These are phyloP conservation scores for Geotrichum siamense DNA, from an alignment of 1,139 yeast species.

Conservation along the genomic window DNA sequence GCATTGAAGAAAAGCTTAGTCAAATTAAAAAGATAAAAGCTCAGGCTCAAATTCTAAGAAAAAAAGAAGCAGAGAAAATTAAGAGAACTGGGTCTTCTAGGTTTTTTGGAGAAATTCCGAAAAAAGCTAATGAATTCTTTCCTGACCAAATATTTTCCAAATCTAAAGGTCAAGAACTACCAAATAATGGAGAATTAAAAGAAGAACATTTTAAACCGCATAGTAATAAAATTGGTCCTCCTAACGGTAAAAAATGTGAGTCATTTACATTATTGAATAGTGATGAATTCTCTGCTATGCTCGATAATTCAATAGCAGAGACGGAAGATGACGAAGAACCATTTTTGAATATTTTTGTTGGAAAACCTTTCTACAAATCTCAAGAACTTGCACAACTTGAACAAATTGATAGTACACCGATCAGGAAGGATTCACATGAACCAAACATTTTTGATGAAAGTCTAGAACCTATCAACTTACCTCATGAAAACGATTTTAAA, in stretches of 20 bases:
- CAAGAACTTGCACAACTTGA: conserved; percentile 3
- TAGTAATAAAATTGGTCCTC: too few species aligned
- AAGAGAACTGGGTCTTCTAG: too few species aligned
- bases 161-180: too few species aligned
- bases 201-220: background rate
- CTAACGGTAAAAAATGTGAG: background rate
- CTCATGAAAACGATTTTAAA: background rate
- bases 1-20: background rate
- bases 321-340: background rate
- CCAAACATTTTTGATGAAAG: background rate
- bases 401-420: conserved; percentile 3
- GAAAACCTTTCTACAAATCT: background rate
- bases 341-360: background rate
- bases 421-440: background rate
- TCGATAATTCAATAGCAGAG: background rate
- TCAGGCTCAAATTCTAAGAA: background rate
- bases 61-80: background rate
- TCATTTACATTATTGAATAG: conserved; percentile 1
- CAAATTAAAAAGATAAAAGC: background rate
- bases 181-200: too few species aligned
- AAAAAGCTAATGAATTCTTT: too few species aligned
- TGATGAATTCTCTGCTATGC: background rate
- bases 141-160: too few species aligned
- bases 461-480: background rate
- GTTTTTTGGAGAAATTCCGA: too few species aligned